Conservation (phyloP, 2,329 filamentous ascomycete species). For the Aspergillus tamarii region DNA sequence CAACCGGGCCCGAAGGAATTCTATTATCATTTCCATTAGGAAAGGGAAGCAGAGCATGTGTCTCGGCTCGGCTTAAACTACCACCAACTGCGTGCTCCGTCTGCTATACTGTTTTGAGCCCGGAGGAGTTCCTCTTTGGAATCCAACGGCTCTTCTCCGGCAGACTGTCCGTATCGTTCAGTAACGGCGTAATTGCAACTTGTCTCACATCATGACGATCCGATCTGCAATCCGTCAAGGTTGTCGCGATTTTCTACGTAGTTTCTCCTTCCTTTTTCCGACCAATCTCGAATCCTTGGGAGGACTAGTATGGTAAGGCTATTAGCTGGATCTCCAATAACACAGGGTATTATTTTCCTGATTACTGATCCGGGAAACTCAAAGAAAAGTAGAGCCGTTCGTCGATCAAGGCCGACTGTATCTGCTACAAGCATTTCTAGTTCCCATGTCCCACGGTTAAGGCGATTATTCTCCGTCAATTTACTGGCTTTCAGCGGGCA, state of each 20-base stretch:
- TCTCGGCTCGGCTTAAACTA: constrained; percentile 7
- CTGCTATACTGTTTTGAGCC: neutral
- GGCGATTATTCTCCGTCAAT: neutral
- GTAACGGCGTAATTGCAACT: neutral
- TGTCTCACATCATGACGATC: constrained; percentile 10
- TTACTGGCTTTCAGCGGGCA: neutral
- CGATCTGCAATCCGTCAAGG: constrained; percentile 6
- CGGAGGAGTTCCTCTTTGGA: neutral
- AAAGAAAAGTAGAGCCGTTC: neutral
- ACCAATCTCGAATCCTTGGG: neutral
- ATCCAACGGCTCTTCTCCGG: constrained; percentile 3
- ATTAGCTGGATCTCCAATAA: constrained; percentile 4
- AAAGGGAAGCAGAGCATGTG: neutral
- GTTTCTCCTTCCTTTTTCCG: constrained; percentile 8
- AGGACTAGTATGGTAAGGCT: neutral
- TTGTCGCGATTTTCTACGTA: constrained; percentile 3
- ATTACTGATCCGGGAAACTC: neutral
- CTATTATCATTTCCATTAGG: neutral
- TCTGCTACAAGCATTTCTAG: neutral
- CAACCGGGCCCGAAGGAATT: constrained; percentile 3
- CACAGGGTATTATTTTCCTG: neutral
- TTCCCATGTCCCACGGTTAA: neutral
- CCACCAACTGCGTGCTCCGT: neutral
- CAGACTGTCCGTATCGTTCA: constrained; percentile 5
- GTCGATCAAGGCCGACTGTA: constrained; percentile 3